Base-by-base conservation (phyloP, 2,329 filamentous ascomycete genomes). In the Pseudogymnoascus sp. region DNA sequence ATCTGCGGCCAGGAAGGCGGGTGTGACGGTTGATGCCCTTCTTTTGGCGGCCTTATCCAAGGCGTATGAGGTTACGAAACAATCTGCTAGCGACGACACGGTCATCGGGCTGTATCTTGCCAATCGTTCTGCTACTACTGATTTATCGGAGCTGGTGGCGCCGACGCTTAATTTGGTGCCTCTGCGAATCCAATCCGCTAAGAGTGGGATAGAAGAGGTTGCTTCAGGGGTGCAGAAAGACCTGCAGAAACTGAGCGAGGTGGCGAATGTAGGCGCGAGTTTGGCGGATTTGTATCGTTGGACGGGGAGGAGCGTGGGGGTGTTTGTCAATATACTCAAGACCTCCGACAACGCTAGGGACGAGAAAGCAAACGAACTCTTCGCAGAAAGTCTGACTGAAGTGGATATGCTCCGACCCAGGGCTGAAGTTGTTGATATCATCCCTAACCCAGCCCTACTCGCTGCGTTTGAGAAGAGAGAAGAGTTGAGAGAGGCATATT, bases 141-240 rank as follows among this genome's bases (percentile, higher is more conserved):
- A 80, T 2, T 76, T 80, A 2, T 72, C 85, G 1, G 76, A 82
- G 1, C 76, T 83, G 1, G 68, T 81, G 0, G 86, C 84, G 33
- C 92, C 92, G 0, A 94, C 90, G 0, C 79, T 97, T 18, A 92
- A 89, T 67, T 79, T 97, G 3, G 80, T 96, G 1, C 91, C 92
- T 0, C 75, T 97, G 0, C 79, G 80, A 10, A 81, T 94, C 1
- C 71, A 67, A 5, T 44, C 18, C 68, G 37, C 5, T 4, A 14
- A 37, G 4, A 53, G 70, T 2, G 62, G 70, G 2, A 65, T 89
- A 0, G 23, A 80, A 1, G 74, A 78, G 0, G 66, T 85, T 0
- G 91, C 91, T 0, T 72, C 66, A 4, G 71, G 77, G 11, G 83
- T 96, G 1, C 91, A 95, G 70, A 69, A 70, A 0, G 90, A 95